A percentile compares a stretch with the other conserved stretches of the same genome.
Conservation (phyloP, 2,329 filamentous ascomycete genomes). For the Plenodomus biglobosus region DNA sequence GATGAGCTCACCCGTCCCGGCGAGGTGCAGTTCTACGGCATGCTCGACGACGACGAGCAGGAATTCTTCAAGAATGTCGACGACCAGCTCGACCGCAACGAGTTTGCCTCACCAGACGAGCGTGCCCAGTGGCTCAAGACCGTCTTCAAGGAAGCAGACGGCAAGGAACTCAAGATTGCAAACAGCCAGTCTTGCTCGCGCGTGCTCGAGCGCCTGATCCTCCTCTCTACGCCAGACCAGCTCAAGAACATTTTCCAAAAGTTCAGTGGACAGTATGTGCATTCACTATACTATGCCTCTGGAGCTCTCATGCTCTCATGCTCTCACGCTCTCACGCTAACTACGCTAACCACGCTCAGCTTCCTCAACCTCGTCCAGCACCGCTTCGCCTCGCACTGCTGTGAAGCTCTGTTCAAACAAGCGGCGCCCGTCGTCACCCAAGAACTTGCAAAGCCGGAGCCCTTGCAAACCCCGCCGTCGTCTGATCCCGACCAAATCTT, state of each 20-base stretch:
- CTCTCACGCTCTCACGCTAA: neutral
- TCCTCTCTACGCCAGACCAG: constrained; percentile 74
- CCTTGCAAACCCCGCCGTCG: constrained; percentile 48
- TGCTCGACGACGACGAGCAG: constrained; percentile 89
- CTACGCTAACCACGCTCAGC: constrained; percentile 41
- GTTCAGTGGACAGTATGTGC: constrained; percentile 71
- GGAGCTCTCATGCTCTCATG: neutral
- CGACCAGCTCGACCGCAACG: constrained; percentile 84
- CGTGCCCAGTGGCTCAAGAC: constrained; percentile 64
- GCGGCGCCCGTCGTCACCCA: constrained; percentile 76
- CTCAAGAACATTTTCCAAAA: constrained; percentile 84
- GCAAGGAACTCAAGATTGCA: constrained; percentile 94
- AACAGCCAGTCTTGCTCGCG: constrained; percentile 95
- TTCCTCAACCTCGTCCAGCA: constrained; percentile 91
- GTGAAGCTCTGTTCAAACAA: constrained; percentile 86
- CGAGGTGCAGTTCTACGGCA: constrained; percentile 83
- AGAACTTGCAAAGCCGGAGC: constrained; percentile 61
- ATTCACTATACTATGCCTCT: constrained; percentile 1
- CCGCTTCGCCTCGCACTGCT: constrained; percentile 95
- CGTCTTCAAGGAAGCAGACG: constrained; percentile 81
- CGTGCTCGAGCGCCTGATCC: constrained; percentile 86
- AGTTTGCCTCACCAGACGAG: constrained; percentile 74
- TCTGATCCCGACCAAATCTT: constrained; percentile 54
- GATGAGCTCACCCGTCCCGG: constrained; percentile 39
- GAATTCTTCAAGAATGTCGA: constrained; percentile 93